Percentiles rank a stretch among this genome's conserved stretches.
Conservation (phyloP, 331 rosid species). For the Malus hybrid region DNA sequence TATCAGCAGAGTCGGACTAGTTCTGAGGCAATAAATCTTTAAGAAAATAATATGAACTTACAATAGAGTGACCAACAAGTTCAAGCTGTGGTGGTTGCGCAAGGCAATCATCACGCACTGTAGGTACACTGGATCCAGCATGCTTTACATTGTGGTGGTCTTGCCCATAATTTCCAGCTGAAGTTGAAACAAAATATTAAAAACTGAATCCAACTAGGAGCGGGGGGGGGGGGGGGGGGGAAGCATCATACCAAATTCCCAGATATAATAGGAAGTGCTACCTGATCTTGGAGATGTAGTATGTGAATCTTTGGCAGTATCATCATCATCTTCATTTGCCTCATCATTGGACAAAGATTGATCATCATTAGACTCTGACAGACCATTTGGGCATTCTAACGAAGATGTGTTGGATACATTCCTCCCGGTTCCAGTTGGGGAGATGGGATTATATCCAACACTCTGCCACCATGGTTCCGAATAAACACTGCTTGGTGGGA, state of each 20-base stretch:
- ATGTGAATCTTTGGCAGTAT: slow-evolving; percentile 35
- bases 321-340: slow-evolving; percentile 63
- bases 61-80: slow-evolving; percentile 93
- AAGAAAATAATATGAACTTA: slow-evolving; percentile 27
- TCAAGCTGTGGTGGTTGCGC: slow-evolving; percentile 72
- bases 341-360: slow-evolving; percentile 61
- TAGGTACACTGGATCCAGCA: slow-evolving; percentile 41
- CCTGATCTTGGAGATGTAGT: slow-evolving; percentile 40
- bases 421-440: slow-evolving; percentile 33
- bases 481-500: slow-evolving; percentile 44
- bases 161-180: slow-evolving; percentile 29
- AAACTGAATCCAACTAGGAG: not conserved
- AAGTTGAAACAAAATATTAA: not conserved
- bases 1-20: not conserved
- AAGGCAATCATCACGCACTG: slow-evolving; percentile 44
- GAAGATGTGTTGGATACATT: slow-evolving; percentile 58
- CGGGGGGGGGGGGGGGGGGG: too few species aligned
- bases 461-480: slow-evolving; percentile 90
- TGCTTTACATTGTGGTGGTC: slow-evolving; percentile 45
- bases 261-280: slow-evolving; percentile 17
- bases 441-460: slow-evolving; percentile 44
- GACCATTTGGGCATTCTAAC: slow-evolving; percentile 59
- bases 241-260: too few species aligned
- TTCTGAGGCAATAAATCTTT: not conserved
- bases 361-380: slow-evolving; percentile 64